Percentiles rank a stretch among this genome's conserved stretches.
Conservation (phyloP, 1,284 basidiomycete genomes). For the Austroboletus novae-zelandiae region DNA sequence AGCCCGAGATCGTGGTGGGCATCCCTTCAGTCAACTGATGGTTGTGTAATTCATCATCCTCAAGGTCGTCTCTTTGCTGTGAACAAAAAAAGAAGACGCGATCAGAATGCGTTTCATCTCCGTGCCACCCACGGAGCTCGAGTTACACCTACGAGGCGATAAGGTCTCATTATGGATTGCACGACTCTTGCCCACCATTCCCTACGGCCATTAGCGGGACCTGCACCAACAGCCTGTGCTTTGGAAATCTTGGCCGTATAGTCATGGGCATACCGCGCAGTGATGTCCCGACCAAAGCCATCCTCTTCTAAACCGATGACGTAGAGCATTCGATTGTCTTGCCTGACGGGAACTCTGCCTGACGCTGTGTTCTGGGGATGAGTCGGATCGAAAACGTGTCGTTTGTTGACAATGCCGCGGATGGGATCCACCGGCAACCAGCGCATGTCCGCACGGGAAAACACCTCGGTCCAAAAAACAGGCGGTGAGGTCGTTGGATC, state of each 20-base stretch:
- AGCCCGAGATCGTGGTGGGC: slow-evolving; percentile 87
- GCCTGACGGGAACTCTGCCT: slow-evolving; percentile 25
- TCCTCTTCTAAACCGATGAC: slow-evolving; percentile 96
- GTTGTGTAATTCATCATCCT: slow-evolving; percentile 88
- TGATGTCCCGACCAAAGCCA: slow-evolving; percentile 72
- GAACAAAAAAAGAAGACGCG: slow-evolving; percentile 13
- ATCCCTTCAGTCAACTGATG: slow-evolving; percentile 88
- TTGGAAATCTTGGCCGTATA: slow-evolving; percentile 84
- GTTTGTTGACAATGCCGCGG: slow-evolving; percentile 76
- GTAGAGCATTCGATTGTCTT: slow-evolving; percentile 89
- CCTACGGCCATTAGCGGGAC: slow-evolving; percentile 51
- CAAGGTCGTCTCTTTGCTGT: slow-evolving; percentile 88
- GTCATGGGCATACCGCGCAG: slow-evolving; percentile 76
- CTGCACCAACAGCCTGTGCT: slow-evolving; percentile 61
- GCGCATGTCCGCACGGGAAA: slow-evolving; percentile 85
- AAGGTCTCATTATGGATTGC: slow-evolving; percentile 64
- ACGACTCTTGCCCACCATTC: slow-evolving; percentile 87
- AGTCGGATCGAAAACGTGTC: slow-evolving; percentile 81
- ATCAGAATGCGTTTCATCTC: slow-evolving; percentile 25
- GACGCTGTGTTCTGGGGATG: slow-evolving; percentile 18
- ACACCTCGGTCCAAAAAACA: slow-evolving; percentile 97
- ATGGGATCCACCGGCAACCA: slow-evolving; percentile 96
- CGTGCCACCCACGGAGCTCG: slow-evolving; percentile 17
- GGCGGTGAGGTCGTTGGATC: slow-evolving; percentile 73
- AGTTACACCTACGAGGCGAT: slow-evolving; percentile 63